Evolutionary conservation across 805 yeast species (phyloP), one percentile per base, ranked within the genome.

Genomic region (Zygoascus flipseniorum): DNA sequence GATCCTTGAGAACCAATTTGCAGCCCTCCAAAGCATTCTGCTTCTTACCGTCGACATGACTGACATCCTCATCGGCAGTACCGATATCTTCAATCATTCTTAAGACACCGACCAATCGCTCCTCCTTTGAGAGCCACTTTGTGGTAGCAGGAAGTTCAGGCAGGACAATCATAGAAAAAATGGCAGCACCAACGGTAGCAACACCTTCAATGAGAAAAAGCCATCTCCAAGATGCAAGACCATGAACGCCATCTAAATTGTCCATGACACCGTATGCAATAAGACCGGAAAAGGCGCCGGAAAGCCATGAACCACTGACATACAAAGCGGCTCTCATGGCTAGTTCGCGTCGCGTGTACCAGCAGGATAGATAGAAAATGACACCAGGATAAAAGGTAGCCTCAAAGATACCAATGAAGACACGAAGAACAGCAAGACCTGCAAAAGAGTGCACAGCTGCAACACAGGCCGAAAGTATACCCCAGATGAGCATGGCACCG

Each of bases 361-460:
- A 84, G 65, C 82, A 84, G 1, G 85, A 77, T 65, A 84, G 69
- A 81, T 84, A 84, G 47, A 83, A 67, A 53, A 79, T 74, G 31
- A 78, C 68, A 59, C 83, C 88, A 41, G 85, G 83, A 51, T 85
- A 82, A 55, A 82, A 82, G 0, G 88, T 88, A 54, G 88, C 88
- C 64, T 83, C 83, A 18, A 79, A 65, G 72, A 76, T 0, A 78
- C 82, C 46, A 75, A 67, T 23, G 79, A 64, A 5, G 78, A 72
- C 28, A 56, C 86, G 69, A 4, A 79, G 72, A 9, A 69, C 71
- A 53, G 67, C 71, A 56, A 79, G 81, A 0, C 78, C 73, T 0
- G 71, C 62, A 53, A 65, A 72, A 32, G 66, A 66, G 1, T 58
- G 65, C 52, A 82, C 66, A n/a, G 70, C 71, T 44, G 75, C 75